Percentiles rank a stretch among this genome's conserved stretches.
Evolutionary conservation across 106 monocot species (phyloP).

Genomic region (Allium sativum): DNA sequence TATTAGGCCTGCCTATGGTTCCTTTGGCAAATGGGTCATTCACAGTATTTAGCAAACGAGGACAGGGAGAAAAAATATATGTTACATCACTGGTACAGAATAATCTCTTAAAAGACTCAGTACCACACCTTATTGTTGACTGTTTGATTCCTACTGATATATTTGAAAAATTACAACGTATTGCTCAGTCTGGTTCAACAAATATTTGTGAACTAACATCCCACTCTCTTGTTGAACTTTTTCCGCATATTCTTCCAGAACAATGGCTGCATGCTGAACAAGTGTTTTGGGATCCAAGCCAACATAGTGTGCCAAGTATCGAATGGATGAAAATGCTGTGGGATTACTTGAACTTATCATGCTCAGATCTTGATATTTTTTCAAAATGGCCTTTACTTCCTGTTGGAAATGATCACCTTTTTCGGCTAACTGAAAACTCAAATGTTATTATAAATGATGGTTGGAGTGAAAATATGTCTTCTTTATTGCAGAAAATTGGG

Average conservation of each 20-base stretch:
- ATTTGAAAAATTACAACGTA: conserved; percentile 41
- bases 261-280: conserved; percentile 76
- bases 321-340: conserved; percentile 85
- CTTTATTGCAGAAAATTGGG: conserved; percentile 70
- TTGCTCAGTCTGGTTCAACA: conserved; percentile 47
- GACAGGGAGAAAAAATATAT: conserved; percentile 79
- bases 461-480: conserved; percentile 90
- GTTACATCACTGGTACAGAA: conserved; percentile 44
- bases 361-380: conserved; percentile 68
- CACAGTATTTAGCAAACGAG: conserved; percentile 41
- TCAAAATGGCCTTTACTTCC: conserved; percentile 85
- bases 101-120: conserved; percentile 58
- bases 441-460: conserved; percentile 77
- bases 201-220: conserved; percentile 68
- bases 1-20: conserved; percentile 71
- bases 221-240: conserved; percentile 66
- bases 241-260: conserved; percentile 76
- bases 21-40: conserved; percentile 80
- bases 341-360: conserved; percentile 72
- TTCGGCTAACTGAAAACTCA: conserved; percentile 62
- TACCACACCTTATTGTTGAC: conserved; percentile 73
- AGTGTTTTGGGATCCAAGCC: conserved; percentile 64
- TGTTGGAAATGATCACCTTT: conserved; percentile 46
- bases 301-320: conserved; percentile 64
- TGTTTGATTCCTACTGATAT: conserved; percentile 39